Conservation (phyloP, 192 early-diverging fungal species). For the Backusella mclennaniae region DNA sequence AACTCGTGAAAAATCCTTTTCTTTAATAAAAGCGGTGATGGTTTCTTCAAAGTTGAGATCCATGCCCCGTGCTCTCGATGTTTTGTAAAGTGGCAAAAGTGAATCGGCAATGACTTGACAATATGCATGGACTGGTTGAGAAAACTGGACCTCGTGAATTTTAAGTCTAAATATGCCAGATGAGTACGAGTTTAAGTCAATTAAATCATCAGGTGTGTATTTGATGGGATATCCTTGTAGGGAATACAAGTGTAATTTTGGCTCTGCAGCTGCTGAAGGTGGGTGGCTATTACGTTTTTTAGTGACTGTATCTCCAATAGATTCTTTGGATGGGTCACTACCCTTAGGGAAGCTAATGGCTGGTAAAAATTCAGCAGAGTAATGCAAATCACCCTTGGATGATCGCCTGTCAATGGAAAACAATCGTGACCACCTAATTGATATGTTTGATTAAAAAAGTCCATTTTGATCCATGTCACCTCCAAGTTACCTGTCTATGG, state of each 20-base stretch:
- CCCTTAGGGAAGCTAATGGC: conserved; percentile 16
- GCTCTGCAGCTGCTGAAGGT: neutral
- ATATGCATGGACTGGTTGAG: conserved; percentile 24
- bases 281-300: conserved; percentile 16
- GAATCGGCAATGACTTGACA: conserved; percentile 49
- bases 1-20: conserved; percentile 35
- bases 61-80: conserved; percentile 27
- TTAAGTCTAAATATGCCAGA: conserved; percentile 56
- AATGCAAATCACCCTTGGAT: conserved; percentile 40
- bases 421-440: conserved; percentile 37
- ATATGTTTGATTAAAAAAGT: neutral
- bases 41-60: conserved; percentile 35
- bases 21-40: conserved; percentile 38
- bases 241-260: conserved; percentile 10
- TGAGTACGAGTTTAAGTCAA: conserved; percentile 30
- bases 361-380: conserved; percentile 39
- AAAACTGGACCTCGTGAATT: conserved; percentile 41
- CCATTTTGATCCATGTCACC: neutral
- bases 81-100: conserved; percentile 38
- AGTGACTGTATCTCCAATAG: conserved; percentile 11
- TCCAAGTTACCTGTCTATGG: conserved; percentile 25
- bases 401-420: conserved; percentile 22
- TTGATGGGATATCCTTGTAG: conserved; percentile 25
- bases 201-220: conserved; percentile 23
- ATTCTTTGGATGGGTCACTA: neutral